Evolutionary conservation across 2,329 filamentous ascomycete species (phyloP).

Genomic region (Parafenestella ontariensis): DNA sequence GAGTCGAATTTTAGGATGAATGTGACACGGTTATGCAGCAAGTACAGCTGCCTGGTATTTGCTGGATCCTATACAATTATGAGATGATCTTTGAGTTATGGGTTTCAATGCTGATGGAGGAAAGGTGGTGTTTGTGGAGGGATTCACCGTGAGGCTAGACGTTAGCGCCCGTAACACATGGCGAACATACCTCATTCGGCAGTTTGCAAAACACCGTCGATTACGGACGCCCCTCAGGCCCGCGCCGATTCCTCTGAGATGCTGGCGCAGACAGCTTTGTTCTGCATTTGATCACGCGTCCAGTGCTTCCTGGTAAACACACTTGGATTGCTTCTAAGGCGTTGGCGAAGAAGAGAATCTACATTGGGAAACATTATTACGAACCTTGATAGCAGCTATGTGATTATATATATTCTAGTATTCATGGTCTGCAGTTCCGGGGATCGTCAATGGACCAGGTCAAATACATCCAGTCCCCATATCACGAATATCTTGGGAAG

Average conservation of each 20-base stretch:
- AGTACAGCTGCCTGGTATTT: background rate
- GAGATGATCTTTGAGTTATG: background rate
- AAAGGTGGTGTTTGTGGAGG: background rate
- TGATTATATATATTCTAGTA: no score
- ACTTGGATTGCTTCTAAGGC: background rate
- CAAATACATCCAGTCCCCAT: background rate
- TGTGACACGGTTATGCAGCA: background rate
- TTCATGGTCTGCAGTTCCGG: background rate
- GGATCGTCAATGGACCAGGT: background rate
- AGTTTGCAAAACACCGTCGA: slow-evolving; percentile 3
- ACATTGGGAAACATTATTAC: no score
- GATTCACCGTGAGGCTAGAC: background rate
- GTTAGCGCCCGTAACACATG: slow-evolving; percentile 1
- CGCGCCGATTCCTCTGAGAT: background rate
- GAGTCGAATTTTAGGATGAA: background rate
- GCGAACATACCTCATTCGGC: slow-evolving; percentile 2
- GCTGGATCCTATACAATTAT: background rate
- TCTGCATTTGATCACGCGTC: background rate
- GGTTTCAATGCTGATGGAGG: background rate
- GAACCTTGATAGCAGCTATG: no score
- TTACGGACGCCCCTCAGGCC: slow-evolving; percentile 5
- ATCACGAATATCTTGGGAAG: background rate
- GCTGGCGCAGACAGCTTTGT: background rate
- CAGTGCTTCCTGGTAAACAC: background rate
- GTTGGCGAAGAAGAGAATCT: no score